Percentiles rank a stretch among this genome's conserved stretches.
Conservation (phyloP, 2,329 filamentous ascomycete species). For the Colletotrichum sp. region DNA sequence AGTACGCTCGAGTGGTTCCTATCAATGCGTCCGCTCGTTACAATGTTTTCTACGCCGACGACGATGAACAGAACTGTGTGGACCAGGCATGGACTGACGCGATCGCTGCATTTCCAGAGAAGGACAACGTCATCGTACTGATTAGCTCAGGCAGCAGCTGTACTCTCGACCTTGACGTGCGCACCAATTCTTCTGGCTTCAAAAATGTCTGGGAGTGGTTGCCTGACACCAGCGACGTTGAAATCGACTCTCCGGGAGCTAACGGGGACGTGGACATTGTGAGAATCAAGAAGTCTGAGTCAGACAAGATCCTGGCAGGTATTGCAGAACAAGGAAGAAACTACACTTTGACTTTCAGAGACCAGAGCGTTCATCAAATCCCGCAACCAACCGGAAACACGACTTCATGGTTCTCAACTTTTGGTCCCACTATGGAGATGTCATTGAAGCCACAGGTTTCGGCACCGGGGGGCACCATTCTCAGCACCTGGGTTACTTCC, state of each 20-base stretch:
- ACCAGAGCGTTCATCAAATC: constrained; percentile 3
- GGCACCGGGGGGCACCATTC: constrained; percentile 7
- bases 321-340: constrained; percentile 2
- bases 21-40: neutral
- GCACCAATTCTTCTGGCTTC: neutral
- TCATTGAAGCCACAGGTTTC: constrained; percentile 9
- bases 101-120: neutral
- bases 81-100: constrained; percentile 6
- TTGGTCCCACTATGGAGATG: constrained; percentile 16
- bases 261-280: neutral
- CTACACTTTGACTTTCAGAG: constrained; percentile 2
- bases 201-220: constrained; percentile 8
- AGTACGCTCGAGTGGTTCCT: constrained; percentile 7
- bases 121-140: neutral
- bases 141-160: neutral
- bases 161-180: neutral
- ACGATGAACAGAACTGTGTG: neutral
- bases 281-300: neutral
- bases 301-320: neutral
- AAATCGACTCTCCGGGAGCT: neutral
- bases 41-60: constrained; percentile 9
- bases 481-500: constrained; percentile 14
- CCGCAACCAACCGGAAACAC: constrained; percentile 4
- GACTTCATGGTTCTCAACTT: neutral
- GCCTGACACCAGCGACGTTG: neutral